Evolutionary conservation across 2,329 filamentous ascomycete genomes (phyloP).

Genomic region (Zasmidium cellare): DNA sequence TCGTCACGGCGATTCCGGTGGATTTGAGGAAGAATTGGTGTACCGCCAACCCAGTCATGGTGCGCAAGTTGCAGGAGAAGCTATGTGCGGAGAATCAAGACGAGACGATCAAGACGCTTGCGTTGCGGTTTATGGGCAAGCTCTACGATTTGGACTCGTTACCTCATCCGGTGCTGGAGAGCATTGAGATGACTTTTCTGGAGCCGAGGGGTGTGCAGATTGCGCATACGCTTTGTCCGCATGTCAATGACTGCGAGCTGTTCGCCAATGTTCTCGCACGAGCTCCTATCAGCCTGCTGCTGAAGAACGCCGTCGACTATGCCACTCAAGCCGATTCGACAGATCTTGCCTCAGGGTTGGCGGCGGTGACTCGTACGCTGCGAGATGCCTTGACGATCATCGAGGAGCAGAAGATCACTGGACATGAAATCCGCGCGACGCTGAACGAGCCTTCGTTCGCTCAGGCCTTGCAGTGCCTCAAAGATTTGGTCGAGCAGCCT

Average conservation of each 20-base stretch:
- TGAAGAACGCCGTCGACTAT: slow-evolving; percentile 19
- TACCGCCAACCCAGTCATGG: slow-evolving; percentile 28
- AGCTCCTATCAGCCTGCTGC: slow-evolving; percentile 17
- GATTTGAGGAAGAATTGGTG: slow-evolving; percentile 33
- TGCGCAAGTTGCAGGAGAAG: slow-evolving; percentile 38
- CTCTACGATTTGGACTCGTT: slow-evolving; percentile 26
- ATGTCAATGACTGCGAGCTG: slow-evolving; percentile 17
- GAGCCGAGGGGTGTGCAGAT: slow-evolving; percentile 14
- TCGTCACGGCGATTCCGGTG: slow-evolving; percentile 30
- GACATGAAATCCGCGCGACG: slow-evolving; percentile 19
- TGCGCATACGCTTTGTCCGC: slow-evolving; percentile 18
- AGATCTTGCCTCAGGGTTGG: slow-evolving; percentile 15
- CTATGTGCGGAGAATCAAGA: slow-evolving; percentile 23
- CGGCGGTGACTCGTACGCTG: slow-evolving; percentile 15
- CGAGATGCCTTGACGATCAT: slow-evolving; percentile 14
- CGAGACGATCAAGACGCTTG: slow-evolving; percentile 23
- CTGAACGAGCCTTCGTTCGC: slow-evolving; percentile 16
- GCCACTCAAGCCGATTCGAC: slow-evolving; percentile 13
- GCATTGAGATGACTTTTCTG: slow-evolving; percentile 19
- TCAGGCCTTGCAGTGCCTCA: slow-evolving; percentile 9
- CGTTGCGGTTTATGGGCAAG: slow-evolving; percentile 27
- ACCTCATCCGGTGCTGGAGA: slow-evolving; percentile 23
- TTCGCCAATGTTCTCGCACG: slow-evolving; percentile 20
- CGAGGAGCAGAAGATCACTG: slow-evolving; percentile 18
- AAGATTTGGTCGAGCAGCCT: neutral